These are phyloP conservation scores for Ceriops tagal DNA, from an alignment of 345 rosid genomes.

Conservation along the genomic window DNA sequence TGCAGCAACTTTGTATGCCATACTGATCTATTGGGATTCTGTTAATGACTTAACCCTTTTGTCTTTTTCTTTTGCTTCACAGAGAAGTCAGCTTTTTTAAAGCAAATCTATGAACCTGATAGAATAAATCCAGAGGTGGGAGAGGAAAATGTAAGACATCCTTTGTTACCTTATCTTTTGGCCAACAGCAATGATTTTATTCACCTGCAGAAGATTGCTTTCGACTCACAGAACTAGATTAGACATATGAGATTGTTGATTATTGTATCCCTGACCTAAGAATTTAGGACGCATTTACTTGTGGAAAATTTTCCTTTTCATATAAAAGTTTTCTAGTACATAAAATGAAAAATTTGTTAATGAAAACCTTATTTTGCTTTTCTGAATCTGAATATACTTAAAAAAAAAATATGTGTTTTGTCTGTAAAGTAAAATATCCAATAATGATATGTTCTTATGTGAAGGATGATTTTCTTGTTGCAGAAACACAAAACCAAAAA, in stretches of 20 bases:
- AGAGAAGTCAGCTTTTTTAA: constrained; percentile 38
- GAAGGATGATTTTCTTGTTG: constrained; percentile 16
- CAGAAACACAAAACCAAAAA: constrained; percentile 86
- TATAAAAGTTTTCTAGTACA: too few relatives aligned
- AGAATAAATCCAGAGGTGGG: constrained; percentile 26
- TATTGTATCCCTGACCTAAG: too few relatives aligned
- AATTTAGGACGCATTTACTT: too few relatives aligned
- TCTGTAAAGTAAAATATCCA: background rate
- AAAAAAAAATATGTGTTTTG: too few relatives aligned
- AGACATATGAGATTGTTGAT: background rate
- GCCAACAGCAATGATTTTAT: background rate
- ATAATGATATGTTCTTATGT: constrained; percentile 6
- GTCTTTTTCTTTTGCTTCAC: constrained; percentile 16
- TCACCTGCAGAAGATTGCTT: background rate
- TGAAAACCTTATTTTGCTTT: too few relatives aligned
- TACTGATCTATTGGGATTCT: background rate
- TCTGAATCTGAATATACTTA: too few relatives aligned
- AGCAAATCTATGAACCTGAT: constrained; percentile 34
- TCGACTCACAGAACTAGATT: background rate
- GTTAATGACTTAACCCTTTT: background rate
- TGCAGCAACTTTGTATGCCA: background rate
- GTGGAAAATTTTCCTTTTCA: too few relatives aligned
- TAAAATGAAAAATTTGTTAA: too few relatives aligned
- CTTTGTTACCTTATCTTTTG: background rate
- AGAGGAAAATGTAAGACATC: constrained; percentile 56